Evolutionary conservation across 345 rosid genomes (phyloP).

Genomic region (Lenwebbia sp.): DNA sequence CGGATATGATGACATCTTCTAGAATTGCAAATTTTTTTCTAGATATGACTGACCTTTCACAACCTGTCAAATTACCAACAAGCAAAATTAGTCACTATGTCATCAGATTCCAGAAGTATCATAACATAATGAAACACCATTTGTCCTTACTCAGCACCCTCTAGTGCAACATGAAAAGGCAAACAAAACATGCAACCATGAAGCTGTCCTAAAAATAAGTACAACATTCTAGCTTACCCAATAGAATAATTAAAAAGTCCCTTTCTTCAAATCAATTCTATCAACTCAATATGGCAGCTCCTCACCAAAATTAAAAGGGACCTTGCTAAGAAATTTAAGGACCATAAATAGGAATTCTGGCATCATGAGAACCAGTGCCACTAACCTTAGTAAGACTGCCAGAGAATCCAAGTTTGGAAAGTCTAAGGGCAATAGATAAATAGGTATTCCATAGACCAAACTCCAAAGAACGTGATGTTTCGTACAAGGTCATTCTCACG

Average conservation of each 20-base stretch:
- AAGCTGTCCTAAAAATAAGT: not conserved
- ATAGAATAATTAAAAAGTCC: not conserved
- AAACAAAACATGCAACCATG: not conserved
- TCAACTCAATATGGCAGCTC: not conserved
- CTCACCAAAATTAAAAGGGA: not conserved
- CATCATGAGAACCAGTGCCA: not conserved
- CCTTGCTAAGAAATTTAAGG: not conserved
- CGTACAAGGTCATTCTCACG: not conserved
- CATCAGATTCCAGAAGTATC: not conserved
- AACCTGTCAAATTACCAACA: not conserved
- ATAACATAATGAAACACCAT: not conserved
- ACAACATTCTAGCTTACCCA: not conserved
- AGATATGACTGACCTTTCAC: conserved; percentile 4
- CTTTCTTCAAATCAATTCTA: not conserved
- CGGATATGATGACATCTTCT: conserved; percentile 70
- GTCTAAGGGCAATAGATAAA: not conserved
- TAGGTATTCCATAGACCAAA: not conserved
- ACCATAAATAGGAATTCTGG: not conserved
- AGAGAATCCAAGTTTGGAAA: not conserved
- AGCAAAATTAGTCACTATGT: not conserved
- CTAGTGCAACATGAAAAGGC: not conserved
- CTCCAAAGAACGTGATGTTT: not conserved
- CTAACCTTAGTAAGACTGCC: not conserved
- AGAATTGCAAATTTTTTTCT: conserved; percentile 13
- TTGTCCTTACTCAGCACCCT: not conserved